Evolutionary conservation across 1,284 basidiomycete species (phyloP).

Genomic region (Filobasidium uniguttulatum): DNA sequence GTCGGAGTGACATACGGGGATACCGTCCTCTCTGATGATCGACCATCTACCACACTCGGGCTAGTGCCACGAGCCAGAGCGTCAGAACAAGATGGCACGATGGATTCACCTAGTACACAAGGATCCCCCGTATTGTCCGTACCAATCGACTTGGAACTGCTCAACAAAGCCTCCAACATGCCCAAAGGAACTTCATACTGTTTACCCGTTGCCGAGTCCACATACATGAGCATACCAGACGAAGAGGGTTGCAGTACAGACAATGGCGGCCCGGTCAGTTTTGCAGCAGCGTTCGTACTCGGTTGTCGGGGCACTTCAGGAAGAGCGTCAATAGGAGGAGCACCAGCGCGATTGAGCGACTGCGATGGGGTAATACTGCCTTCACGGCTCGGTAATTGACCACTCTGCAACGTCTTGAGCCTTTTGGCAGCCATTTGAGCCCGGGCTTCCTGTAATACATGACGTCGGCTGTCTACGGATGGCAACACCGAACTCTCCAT

Average conservation of each 20-base stretch:
- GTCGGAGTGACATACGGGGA: too few species aligned
- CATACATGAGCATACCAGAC: not conserved
- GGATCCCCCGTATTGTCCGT: not conserved
- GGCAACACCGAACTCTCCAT: not conserved
- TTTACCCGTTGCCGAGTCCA: not conserved
- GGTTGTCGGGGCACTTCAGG: too few species aligned
- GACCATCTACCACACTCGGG: too few species aligned
- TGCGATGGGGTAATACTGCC: too few species aligned
- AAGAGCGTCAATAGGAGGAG: too few species aligned
- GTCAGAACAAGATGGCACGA: too few species aligned
- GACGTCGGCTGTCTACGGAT: not conserved
- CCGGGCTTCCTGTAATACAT: not conserved
- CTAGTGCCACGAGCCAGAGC: too few species aligned
- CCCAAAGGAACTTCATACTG: not conserved
- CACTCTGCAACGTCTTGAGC: not conserved
- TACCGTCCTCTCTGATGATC: too few species aligned
- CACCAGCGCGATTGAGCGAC: too few species aligned
- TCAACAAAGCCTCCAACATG: not conserved
- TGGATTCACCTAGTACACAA: not conserved
- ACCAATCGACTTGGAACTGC: not conserved
- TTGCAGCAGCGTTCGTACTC: too few species aligned
- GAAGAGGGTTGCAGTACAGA: too few species aligned
- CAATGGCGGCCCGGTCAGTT: too few species aligned
- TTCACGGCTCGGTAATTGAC: not conserved
- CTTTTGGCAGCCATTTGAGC: not conserved